These are phyloP conservation scores for Phytophthora palmivora DNA, from an alignment of 352 stramenopile genomes.

Conservation along the genomic window DNA sequence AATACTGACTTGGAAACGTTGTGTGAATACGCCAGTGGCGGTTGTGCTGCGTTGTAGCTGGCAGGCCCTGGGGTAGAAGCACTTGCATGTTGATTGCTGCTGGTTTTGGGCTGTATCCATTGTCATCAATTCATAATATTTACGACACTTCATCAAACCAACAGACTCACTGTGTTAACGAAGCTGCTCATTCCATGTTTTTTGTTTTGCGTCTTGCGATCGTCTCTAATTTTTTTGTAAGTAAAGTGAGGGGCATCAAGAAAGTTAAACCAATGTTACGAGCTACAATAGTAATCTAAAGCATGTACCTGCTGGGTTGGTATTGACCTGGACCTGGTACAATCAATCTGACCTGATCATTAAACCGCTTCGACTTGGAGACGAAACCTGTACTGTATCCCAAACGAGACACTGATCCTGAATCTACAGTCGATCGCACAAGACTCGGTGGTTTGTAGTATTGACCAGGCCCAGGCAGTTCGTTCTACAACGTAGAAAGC, in stretches of 20 bases:
- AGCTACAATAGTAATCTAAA: too few relatives aligned
- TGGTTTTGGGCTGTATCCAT: slow-evolving; percentile 33
- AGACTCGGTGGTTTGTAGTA: slow-evolving; percentile 76
- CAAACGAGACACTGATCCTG: slow-evolving; percentile 76
- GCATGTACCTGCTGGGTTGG: slow-evolving; percentile 60
- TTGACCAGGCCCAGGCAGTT: slow-evolving; percentile 68
- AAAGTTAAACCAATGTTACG: too few relatives aligned
- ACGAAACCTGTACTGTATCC: slow-evolving; percentile 83
- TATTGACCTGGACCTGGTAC: slow-evolving; percentile 75
- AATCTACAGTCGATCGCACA: slow-evolving; percentile 64
- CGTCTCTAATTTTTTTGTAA: slow-evolving; percentile 36
- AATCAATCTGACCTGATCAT: slow-evolving; percentile 50
- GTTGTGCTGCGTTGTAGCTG: slow-evolving; percentile 60
- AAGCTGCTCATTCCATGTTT: slow-evolving; percentile 81
- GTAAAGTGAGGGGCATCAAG: background rate
- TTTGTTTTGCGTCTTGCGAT: slow-evolving; percentile 59
- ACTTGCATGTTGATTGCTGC: slow-evolving; percentile 38
- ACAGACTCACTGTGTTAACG: slow-evolving; percentile 49
- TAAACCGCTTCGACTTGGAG: slow-evolving; percentile 81
- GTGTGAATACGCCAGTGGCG: slow-evolving; percentile 47
- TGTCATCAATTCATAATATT: background rate
- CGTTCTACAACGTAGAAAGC: slow-evolving; percentile 49
- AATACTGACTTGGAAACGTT: slow-evolving; percentile 72
- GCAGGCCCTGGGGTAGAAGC: slow-evolving; percentile 49
- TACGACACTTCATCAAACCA: background rate